Evolutionary conservation across 805 yeast genomes (phyloP).

Genomic region (Saccharomycopsis fibuligera): DNA sequence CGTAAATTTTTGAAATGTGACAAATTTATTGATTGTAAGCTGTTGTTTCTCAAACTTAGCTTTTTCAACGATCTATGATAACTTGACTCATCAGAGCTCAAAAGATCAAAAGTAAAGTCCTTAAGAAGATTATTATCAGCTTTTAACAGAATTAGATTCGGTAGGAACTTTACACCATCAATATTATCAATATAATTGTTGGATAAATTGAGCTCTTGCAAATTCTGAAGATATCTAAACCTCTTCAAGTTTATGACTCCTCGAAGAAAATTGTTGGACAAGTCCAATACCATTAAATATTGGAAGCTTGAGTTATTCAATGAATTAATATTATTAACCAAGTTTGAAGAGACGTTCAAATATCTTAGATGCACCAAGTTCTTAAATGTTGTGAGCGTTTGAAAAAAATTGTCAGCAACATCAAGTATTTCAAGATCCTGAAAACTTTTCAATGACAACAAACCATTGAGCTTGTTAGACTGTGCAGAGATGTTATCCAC

Average conservation of each 20-base stretch:
- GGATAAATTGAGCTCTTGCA: slow-evolving; percentile 26
- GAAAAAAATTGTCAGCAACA: slow-evolving; percentile 30
- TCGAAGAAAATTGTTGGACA: slow-evolving; percentile 15
- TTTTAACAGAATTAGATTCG: slow-evolving; percentile 30
- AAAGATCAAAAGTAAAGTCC: slow-evolving; percentile 7
- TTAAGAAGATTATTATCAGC: slow-evolving; percentile 16
- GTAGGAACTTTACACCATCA: slow-evolving; percentile 29
- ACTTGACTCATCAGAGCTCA: slow-evolving; percentile 2
- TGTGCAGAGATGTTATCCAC: slow-evolving; percentile 31
- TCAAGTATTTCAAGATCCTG: slow-evolving; percentile 32
- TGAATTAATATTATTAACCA: slow-evolving; percentile 29
- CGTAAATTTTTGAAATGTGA: slow-evolving; percentile 12
- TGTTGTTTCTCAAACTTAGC: slow-evolving; percentile 18
- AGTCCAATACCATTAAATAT: slow-evolving; percentile 26
- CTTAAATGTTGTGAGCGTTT: slow-evolving; percentile 28
- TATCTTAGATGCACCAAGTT: slow-evolving; percentile 34
- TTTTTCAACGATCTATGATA: slow-evolving; percentile 15
- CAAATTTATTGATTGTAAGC: slow-evolving; percentile 6
- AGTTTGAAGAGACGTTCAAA: slow-evolving; percentile 24
- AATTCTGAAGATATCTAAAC: slow-evolving; percentile 27
- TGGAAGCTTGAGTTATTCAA: slow-evolving; percentile 26
- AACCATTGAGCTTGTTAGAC: slow-evolving; percentile 30
- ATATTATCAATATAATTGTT: slow-evolving; percentile 32
- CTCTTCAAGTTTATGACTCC: slow-evolving; percentile 30
- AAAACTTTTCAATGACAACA: slow-evolving; percentile 23